Evolutionary conservation across 2,329 filamentous ascomycete genomes (phyloP), one percentile per base, ranked within the genome.

Genomic region (Diaporthe helianthi): DNA sequence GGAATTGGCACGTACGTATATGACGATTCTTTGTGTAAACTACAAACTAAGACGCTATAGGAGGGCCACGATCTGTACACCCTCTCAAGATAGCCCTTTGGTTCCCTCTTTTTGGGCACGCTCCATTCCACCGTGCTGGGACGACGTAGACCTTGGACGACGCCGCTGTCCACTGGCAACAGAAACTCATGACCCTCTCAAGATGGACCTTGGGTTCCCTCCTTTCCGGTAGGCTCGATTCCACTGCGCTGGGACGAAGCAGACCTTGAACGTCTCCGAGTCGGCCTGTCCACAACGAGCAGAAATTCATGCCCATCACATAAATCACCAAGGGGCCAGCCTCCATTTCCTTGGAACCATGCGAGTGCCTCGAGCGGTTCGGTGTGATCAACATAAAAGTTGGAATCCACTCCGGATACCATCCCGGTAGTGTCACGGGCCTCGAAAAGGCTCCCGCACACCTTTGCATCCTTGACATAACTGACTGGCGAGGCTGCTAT

Each of bases 181-280:
- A 53, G 33, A 31, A 31, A 33, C 15, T 24, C 51, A 51, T 51
- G 49, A 29, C 24, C 4, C 22, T 53, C n/a, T 53, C 26, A 53
- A 53, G 51, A 53, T 53, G 29, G 26, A 33, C 26, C 51, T n/a
- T 33, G 26, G 26, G n/a, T 1, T 29, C 36, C 51, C 51, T 33
- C 29, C 17, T 54, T 36, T 54, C 31, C 9, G 52, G 52, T 3
- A 36, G 19, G 10, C 52, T 19, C 19, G 13, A 10, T 36, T 54
- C 52, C 31, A 22, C 52, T 36, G 19, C 52, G 52, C 52, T 54
- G 52, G n/a, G 52, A 54, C 15, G 29, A 54, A 54, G 52, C 52
- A 54, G 52, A 54, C n/a, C 52, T 54, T 54, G 29, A 54, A 54
- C 52, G 52, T 54, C 52, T 54, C 8, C 52, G 52, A 22, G 4